A percentile compares a stretch with the other conserved stretches of the same genome.
Conservation (phyloP, 164 flowering plant species). For the Taxillus chinensis region DNA sequence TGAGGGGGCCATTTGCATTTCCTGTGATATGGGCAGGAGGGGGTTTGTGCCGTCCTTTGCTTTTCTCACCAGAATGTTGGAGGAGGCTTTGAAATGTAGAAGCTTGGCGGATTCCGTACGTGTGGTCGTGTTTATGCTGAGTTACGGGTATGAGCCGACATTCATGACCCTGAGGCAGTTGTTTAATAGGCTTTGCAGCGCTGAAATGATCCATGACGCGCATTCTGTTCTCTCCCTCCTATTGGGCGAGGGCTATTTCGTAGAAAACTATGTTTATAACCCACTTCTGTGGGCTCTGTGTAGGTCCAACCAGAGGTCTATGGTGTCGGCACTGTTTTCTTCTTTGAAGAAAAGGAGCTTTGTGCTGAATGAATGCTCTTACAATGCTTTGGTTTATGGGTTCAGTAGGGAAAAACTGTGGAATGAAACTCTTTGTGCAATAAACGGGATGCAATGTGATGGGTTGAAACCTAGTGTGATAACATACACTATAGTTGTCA, state of each 20-base stretch:
- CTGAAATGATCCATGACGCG: conserved; percentile 24
- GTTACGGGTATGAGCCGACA: conserved; percentile 20
- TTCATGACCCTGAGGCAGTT: conserved; percentile 13
- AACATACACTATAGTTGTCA: conserved; percentile 32
- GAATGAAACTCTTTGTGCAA: conserved; percentile 24
- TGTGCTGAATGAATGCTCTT: conserved; percentile 24
- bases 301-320: conserved; percentile 18
- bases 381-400: conserved; percentile 46
- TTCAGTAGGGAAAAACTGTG: conserved; percentile 29
- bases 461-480: conserved; percentile 34
- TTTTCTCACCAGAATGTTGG: conserved; percentile 20
- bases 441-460: conserved; percentile 29
- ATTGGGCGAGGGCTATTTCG: conserved; percentile 17
- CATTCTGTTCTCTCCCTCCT: conserved; percentile 21
- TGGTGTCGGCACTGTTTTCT: conserved; percentile 27
- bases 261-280: conserved; percentile 18
- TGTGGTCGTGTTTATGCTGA: conserved; percentile 36
- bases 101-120: conserved; percentile 13
- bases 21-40: conserved; percentile 26
- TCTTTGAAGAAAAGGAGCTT: conserved; percentile 35
- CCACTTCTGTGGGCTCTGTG: conserved; percentile 43
- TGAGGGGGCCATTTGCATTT: conserved; percentile 16
- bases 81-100: conserved; percentile 17
- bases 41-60: conserved; percentile 36
- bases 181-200: conserved; percentile 18